Percentiles rank a stretch among this genome's conserved stretches.
Evolutionary conservation across 768 basidiomycete species (phyloP).

Genomic region (Podaxis rugospora): DNA sequence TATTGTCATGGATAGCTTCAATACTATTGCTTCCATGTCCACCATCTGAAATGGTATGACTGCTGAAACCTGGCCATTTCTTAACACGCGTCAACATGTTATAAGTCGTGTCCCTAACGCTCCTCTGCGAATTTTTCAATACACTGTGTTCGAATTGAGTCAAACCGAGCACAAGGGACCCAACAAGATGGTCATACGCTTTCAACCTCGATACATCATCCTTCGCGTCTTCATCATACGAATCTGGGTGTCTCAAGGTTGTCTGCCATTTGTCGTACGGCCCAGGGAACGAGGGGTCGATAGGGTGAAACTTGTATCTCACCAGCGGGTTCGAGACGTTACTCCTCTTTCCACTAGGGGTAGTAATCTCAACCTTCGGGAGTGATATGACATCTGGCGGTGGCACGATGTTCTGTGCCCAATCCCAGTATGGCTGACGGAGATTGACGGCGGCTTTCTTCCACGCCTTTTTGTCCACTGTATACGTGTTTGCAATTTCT

Average conservation of each 20-base stretch:
- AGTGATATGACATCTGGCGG: conserved; percentile 32
- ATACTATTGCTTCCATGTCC: conserved; percentile 34
- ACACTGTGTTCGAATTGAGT: conserved; percentile 6
- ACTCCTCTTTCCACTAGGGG: conserved; percentile 20
- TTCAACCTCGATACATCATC: conserved; percentile 27
- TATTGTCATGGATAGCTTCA: conserved; percentile 26
- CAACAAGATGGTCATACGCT: conserved; percentile 15
- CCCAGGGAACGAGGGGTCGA: conserved; percentile 24
- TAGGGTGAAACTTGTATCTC: conserved; percentile 28
- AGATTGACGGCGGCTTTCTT: conserved; percentile 28
- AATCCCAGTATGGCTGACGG: conserved; percentile 49
- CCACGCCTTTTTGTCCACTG: conserved; percentile 23
- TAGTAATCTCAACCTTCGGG: conserved; percentile 23
- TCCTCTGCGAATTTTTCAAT: conserved; percentile 16
- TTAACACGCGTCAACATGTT: conserved; percentile 26
- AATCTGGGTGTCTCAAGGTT: conserved; percentile 31
- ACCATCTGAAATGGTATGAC: conserved; percentile 28
- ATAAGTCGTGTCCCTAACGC: conserved; percentile 23
- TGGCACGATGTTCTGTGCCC: conserved; percentile 35
- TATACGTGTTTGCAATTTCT: conserved; percentile 37
- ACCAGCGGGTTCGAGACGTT: conserved; percentile 27
- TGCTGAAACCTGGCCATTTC: conserved; percentile 39
- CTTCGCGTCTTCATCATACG: conserved; percentile 18
- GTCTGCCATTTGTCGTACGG: conserved; percentile 28
- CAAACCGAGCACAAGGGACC: background rate